A percentile compares a stretch with the other conserved stretches of the same genome.
Evolutionary conservation across 2,329 filamentous ascomycete species (phyloP).

Genomic region (Dryadomyces quercivorus): DNA sequence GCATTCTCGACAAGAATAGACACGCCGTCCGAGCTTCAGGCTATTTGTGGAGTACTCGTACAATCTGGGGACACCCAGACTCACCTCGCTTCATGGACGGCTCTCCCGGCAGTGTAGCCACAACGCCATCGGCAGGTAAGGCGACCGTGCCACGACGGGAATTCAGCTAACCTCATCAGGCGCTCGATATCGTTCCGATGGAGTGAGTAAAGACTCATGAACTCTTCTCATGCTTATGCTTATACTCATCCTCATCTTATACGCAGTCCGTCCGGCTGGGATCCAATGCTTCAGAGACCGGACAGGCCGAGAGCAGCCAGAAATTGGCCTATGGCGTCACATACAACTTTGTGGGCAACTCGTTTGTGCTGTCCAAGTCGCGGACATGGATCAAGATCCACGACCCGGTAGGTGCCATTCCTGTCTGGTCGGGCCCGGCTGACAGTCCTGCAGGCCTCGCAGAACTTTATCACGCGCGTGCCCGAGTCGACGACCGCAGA

Average conservation of each 20-base stretch:
- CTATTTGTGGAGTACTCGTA: background rate
- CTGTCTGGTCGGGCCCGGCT: background rate
- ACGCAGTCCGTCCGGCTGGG: constrained; percentile 2
- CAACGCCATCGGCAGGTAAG: background rate
- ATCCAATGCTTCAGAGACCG: constrained; percentile 1
- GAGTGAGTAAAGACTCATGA: too few species aligned
- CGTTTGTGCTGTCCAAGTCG: constrained; percentile 56
- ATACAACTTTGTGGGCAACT: constrained; percentile 70
- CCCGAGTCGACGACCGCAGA: constrained; percentile 72
- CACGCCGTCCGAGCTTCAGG: background rate
- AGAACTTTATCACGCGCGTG: constrained; percentile 71
- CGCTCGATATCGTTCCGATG: background rate
- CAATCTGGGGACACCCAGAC: background rate
- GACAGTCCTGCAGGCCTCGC: constrained; percentile 44
- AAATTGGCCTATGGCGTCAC: constrained; percentile 37
- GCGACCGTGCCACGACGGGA: too few species aligned
- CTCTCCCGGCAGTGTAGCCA: background rate
- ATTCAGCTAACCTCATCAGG: background rate
- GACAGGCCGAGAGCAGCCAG: background rate
- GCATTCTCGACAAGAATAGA: background rate
- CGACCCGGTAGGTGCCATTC: constrained; percentile 43
- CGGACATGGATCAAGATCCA: constrained; percentile 65
- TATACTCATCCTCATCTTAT: background rate
- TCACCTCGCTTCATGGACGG: background rate
- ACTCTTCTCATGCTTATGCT: background rate